Evolutionary conservation across 2,329 filamentous ascomycete species (phyloP), one percentile per base, ranked within the genome.

Genomic region (Pezicula radicicola): DNA sequence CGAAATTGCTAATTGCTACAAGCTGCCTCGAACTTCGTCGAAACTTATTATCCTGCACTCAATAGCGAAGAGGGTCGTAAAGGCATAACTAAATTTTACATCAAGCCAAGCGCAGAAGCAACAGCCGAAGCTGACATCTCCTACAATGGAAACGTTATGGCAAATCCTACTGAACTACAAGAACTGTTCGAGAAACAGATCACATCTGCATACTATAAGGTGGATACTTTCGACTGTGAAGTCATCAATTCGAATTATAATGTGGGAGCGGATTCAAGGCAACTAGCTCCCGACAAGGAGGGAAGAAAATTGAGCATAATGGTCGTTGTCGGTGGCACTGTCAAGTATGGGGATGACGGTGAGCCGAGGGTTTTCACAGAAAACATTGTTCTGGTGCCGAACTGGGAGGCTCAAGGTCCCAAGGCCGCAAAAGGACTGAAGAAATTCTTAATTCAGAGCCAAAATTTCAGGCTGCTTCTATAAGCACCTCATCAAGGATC

Each of bases 371-470:
- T 82, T 35, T 96, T 96, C 68, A 87, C 84, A 63, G 91, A 96
- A 68, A 86, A 80, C 1, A 87, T 96, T 66, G 80, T 95, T 21
- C 75, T 96, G 50, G 88, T 93, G 36, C 90, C 91, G 7, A 89
- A 90, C 70, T 79, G 83, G 80, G 80, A 85, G 57, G 70, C 76
- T 0, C 73, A 78, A 58, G 74, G 71, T 4, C 72, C 72, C 50
- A 83, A 81, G 56, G 76, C 80, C 35, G 68, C 77, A 2, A 77
- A 78, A 53, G 76, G 76, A 1, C 62, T 76, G 49, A 80, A 77
- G 64, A 75, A 76, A 59, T 89, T 84, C 78, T 70, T 91, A 51
- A 81, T 90, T 60, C 77, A 84, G 65, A 88, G 83, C 55, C 87
- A 91, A 70, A 90, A 85, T 63, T 90, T 89, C 62, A 77, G 87